Conservation (phyloP, 495 filamentous ascomycete species). For the Polyplosphaeria fusca region DNA sequence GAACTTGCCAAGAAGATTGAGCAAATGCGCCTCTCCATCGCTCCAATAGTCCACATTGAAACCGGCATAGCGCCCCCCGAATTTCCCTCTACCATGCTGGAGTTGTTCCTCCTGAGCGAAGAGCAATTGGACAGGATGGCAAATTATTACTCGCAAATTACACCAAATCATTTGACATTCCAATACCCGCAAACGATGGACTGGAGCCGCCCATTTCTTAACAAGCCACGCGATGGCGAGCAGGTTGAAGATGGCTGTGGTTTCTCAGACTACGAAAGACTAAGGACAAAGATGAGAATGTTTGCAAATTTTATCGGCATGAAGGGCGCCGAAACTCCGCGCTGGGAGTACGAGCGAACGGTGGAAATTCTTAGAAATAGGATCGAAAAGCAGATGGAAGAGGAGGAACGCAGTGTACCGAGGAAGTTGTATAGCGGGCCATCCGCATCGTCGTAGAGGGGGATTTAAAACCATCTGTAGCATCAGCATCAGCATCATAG, state of each 20-base stretch:
- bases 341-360: slow-evolving; percentile 38
- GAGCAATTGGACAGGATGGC: slow-evolving; percentile 68
- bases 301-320: slow-evolving; percentile 46
- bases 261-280: slow-evolving; percentile 29
- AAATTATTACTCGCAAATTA: slow-evolving; percentile 70
- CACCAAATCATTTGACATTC: slow-evolving; percentile 50
- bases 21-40: slow-evolving; percentile 46
- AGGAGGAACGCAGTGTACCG: slow-evolving; percentile 9
- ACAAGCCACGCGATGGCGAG: slow-evolving; percentile 2
- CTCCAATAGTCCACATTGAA: slow-evolving; percentile 57
- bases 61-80: slow-evolving; percentile 58
- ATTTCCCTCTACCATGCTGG: slow-evolving; percentile 64
- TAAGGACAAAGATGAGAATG: slow-evolving; percentile 42
- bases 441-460: neutral
- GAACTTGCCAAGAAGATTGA: slow-evolving; percentile 35
- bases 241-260: neutral
- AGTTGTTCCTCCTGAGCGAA: slow-evolving; percentile 73
- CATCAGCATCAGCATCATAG: no score
- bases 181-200: slow-evolving; percentile 63
- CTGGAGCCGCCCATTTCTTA: slow-evolving; percentile 39
- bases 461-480: no score
- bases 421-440: slow-evolving; percentile 16
- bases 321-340: slow-evolving; percentile 42
- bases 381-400: slow-evolving; percentile 15
- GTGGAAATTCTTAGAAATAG: slow-evolving; percentile 27